Conservation (phyloP, 495 filamentous ascomycete genomes). For the Wilcoxina mikolae region DNA sequence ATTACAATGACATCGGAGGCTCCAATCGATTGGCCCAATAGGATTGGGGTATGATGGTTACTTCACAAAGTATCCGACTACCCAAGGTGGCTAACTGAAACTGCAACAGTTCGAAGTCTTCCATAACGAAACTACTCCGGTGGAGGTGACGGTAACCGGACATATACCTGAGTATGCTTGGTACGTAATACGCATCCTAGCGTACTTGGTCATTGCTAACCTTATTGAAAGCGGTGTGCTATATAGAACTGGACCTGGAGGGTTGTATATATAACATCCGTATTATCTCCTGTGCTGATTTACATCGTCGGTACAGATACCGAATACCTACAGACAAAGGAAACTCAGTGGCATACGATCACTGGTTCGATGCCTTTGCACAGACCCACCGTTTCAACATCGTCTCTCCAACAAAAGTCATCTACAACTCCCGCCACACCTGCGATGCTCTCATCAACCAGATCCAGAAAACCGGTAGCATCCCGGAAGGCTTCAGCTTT, state of each 20-base stretch:
- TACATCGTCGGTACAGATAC: slow-evolving; percentile 25
- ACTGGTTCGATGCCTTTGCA: slow-evolving; percentile 75
- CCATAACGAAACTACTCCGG: slow-evolving; percentile 35
- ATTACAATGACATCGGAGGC: background rate
- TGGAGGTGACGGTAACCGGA: slow-evolving; percentile 38
- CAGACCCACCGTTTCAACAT: slow-evolving; percentile 63
- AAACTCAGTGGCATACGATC: slow-evolving; percentile 40
- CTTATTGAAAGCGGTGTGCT: slow-evolving; percentile 40
- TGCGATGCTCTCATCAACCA: slow-evolving; percentile 42
- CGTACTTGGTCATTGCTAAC: slow-evolving; percentile 6
- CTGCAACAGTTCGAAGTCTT: slow-evolving; percentile 40
- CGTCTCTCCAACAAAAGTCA: slow-evolving; percentile 35
- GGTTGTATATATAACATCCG: slow-evolving; percentile 30
- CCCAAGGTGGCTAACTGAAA: too few relatives aligned
- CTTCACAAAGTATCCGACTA: too few relatives aligned
- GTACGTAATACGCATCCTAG: slow-evolving; percentile 7
- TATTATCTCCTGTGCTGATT: background rate
- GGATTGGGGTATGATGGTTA: slow-evolving; percentile 1
- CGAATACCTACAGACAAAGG: slow-evolving; percentile 36
- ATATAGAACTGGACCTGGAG: slow-evolving; percentile 58
- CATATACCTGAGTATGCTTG: slow-evolving; percentile 38
- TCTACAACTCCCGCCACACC: slow-evolving; percentile 59
- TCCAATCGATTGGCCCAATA: slow-evolving; percentile 2
- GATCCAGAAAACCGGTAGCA: slow-evolving; percentile 39
- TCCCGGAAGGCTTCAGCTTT: slow-evolving; percentile 38